These are phyloP conservation scores for Kitagawia praeruptora DNA, from an alignment of 129 eudicot genomes.

Conservation along the genomic window DNA sequence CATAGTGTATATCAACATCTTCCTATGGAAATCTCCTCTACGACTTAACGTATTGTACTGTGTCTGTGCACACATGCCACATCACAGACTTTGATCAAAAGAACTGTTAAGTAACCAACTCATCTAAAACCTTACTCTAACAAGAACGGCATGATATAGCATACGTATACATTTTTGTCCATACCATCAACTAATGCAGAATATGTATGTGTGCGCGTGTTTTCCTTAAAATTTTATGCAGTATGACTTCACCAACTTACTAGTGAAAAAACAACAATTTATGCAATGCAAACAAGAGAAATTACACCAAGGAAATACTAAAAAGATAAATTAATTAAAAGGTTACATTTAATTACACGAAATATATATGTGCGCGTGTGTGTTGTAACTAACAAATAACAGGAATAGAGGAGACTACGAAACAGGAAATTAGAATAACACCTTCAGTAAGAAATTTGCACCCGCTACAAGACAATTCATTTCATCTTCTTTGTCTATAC, in stretches of 20 bases:
- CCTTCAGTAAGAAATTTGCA: slow-evolving; percentile 97
- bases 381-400: background rate
- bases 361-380: background rate
- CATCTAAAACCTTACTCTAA: too few relatives aligned
- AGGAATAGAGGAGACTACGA: background rate
- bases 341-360: background rate
- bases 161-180: background rate
- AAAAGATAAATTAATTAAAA: background rate
- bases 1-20: background rate
- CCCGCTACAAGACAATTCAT: slow-evolving; percentile 96
- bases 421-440: slow-evolving; percentile 14
- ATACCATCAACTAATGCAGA: too few relatives aligned
- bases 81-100: background rate
- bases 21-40: background rate
- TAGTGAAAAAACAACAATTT: background rate
- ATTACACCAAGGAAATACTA: background rate
- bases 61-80: background rate
- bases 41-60: background rate
- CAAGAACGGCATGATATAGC: background rate
- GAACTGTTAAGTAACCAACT: too few relatives aligned
- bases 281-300: background rate
- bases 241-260: background rate
- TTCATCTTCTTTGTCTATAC: slow-evolving; percentile 95
- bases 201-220: too few relatives aligned
- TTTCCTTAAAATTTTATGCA: too few relatives aligned